Conservation (phyloP, 768 basidiomycete species). For the Boletus barrowsii region DNA sequence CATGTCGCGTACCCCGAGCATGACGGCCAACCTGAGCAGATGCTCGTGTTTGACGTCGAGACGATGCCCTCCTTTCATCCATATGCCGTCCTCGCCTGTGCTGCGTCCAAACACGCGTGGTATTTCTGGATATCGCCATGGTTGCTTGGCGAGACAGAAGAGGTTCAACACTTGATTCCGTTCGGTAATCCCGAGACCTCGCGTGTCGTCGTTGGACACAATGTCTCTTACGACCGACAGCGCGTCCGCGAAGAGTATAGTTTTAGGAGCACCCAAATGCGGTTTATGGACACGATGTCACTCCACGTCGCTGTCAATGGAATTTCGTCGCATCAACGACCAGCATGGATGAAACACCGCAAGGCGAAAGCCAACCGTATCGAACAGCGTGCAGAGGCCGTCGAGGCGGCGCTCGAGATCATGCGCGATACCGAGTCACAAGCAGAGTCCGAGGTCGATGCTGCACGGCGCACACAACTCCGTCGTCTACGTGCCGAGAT, state of each 20-base stretch:
- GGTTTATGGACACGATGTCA: conserved; percentile 93
- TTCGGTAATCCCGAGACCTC: conserved; percentile 53
- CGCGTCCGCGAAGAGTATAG: conserved; percentile 82
- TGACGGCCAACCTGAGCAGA: conserved; percentile 59
- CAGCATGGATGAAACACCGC: conserved; percentile 85
- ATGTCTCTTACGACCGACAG: conserved; percentile 90
- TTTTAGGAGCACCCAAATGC: conserved; percentile 59
- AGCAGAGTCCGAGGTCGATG: conserved; percentile 40
- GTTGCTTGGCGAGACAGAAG: conserved; percentile 64
- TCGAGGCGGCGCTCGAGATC: conserved; percentile 56
- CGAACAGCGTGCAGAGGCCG: conserved; percentile 59
- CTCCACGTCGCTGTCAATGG: conserved; percentile 92
- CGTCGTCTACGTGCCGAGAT: conserved; percentile 36
- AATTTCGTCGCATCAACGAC: conserved; percentile 91
- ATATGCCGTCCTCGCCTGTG: conserved; percentile 86
- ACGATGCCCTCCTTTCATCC: conserved; percentile 81
- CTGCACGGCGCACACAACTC: conserved; percentile 35
- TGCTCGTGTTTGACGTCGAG: conserved; percentile 93
- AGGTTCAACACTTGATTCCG: conserved; percentile 67
- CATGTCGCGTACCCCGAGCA: conserved; percentile 66
- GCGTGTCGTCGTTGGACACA: conserved; percentile 86
- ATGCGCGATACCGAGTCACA: conserved; percentile 41
- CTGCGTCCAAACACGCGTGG: conserved; percentile 81
- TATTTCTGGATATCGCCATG: conserved; percentile 97
- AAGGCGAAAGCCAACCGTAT: conserved; percentile 61